Evolutionary conservation across 2,329 filamentous ascomycete genomes (phyloP), one percentile per base, ranked within the genome.

Genomic region (Aspergillus thermomutatus): DNA sequence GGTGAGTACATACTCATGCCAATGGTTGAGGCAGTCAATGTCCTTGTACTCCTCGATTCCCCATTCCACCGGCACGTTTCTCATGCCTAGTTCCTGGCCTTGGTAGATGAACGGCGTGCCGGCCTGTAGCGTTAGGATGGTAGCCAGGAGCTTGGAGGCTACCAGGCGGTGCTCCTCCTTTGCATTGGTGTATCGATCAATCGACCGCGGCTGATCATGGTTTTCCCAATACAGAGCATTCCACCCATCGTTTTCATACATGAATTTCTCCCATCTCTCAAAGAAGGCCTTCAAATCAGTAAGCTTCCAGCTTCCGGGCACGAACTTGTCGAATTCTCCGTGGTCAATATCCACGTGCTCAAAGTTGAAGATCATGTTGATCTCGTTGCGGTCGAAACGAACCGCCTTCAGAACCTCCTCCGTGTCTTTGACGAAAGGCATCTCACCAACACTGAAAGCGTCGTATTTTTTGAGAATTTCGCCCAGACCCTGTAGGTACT

Each of bases 361-460:
- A 66, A 90, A 90, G 64, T 88, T 84, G 72, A 90, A 90, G 37
- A 90, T 86, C 86, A 90, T 90, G 68, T 83, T 86, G 47, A 90
- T 72, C 66, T 89, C 85, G 31, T 80, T 78, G 17, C 82, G 78
- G 51, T 83, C 80, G 23, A 78, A 80, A 2, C 78, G 78, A 2
- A 89, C 85, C 6, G 79, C 79, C 14, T 76, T 75, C 5, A 85
- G 64, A 1, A 84, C 77, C 56, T 83, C 80, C 6, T 80, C 70
- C 7, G 75, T 74, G 49, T 79, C 78, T 3, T 73, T 74, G 1
- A 79, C 73, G 43, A 75, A 77, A 1, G 83, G 83, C 82, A 86
- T 86, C 65, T 86, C 84, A 23, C 84, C 83, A 0, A 86, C 83
- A 9, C 83, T 83, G 56, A 85, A 82, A 2, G 83, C 80, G 62